A percentile compares a stretch with the other conserved stretches of the same genome.
Conservation (phyloP, 2,329 filamentous ascomycete species). For the Fusarium sp. region DNA sequence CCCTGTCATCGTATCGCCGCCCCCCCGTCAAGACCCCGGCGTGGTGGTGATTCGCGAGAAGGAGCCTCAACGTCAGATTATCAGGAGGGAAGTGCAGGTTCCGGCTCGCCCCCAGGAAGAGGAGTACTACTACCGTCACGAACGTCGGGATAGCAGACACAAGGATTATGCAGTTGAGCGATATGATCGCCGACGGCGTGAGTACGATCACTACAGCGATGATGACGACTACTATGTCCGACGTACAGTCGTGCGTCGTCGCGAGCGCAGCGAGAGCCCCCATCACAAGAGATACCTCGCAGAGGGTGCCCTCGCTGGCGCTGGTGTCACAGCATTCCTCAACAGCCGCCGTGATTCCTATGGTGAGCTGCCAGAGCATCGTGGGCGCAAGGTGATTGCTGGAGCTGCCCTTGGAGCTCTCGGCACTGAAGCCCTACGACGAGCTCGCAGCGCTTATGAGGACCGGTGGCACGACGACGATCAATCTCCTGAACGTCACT, state of each 20-base stretch:
- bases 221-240: slow-evolving; percentile 62
- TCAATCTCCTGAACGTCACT: slow-evolving; percentile 54
- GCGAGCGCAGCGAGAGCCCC: slow-evolving; percentile 62
- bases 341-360: slow-evolving; percentile 63
- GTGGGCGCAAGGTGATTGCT: slow-evolving; percentile 68
- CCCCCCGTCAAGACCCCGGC: slow-evolving; percentile 55
- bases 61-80: slow-evolving; percentile 47
- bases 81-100: not conserved
- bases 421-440: slow-evolving; percentile 69
- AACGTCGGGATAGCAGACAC: slow-evolving; percentile 54
- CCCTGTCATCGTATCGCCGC: slow-evolving; percentile 60
- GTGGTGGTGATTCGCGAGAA: slow-evolving; percentile 57
- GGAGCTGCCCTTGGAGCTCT: slow-evolving; percentile 72
- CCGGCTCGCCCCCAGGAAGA: slow-evolving; percentile 49
- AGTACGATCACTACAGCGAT: slow-evolving; percentile 57
- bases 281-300: slow-evolving; percentile 70
- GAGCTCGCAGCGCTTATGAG: slow-evolving; percentile 70
- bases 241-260: slow-evolving; percentile 59
- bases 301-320: slow-evolving; percentile 72
- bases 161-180: slow-evolving; percentile 49
- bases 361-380: slow-evolving; percentile 61
- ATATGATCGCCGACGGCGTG: slow-evolving; percentile 54
- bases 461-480: slow-evolving; percentile 58
- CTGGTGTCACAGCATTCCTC: slow-evolving; percentile 69
- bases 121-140: slow-evolving; percentile 64